Base-by-base conservation (phyloP, 768 basidiomycete genomes). In the Agaricus blazei region DNA sequence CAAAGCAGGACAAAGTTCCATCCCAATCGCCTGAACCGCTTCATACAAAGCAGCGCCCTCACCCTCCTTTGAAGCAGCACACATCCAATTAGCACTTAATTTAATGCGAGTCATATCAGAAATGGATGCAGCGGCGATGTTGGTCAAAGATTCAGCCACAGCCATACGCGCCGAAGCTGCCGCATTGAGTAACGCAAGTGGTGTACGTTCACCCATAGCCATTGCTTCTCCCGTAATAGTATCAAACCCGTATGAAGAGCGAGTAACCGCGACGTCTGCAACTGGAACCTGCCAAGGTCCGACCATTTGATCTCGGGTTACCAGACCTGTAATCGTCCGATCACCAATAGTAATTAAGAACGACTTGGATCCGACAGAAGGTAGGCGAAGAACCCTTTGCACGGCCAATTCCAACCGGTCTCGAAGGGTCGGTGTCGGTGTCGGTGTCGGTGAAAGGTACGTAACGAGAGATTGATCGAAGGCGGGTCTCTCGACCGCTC, bases 51-150 rank as follows among this genome's bases (percentile, higher is more conserved):
- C 86, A 0, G 85, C 85, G 9, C 96, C 96, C 65, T 98, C 96
- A 44, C 95, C 88, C 63, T 84, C 76, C 66, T 89, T 89, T 8
- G 85, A 86, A 4, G 96, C 92, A 3, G 95, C 94, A 57, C 90
- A 93, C 97, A 99, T 99, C 97, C 97, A 99, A 69, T 99, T 99
- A 45, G 96, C 96, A 60, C 93, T 95, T n/a, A 99, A 79, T 71
- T 99, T 99, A 64, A 97, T 83, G 54, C 78, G 75, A 2, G 78
- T 76, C 34, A 98, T 74, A 26, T 81, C 78, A 3, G 81, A 80
- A 40, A 95, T 73, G 47, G 81, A 78, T 1, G 95, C 85, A 4
- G 97, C 94, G 0, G 82, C 83, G 57, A 98, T 78, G 71, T 98
- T 99, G 62, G 88, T 93, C 42, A 99, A 78, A 0, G 97, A 81